Base-by-base conservation (phyloP, 345 rosid species). In the Pistacia vera region DNA sequence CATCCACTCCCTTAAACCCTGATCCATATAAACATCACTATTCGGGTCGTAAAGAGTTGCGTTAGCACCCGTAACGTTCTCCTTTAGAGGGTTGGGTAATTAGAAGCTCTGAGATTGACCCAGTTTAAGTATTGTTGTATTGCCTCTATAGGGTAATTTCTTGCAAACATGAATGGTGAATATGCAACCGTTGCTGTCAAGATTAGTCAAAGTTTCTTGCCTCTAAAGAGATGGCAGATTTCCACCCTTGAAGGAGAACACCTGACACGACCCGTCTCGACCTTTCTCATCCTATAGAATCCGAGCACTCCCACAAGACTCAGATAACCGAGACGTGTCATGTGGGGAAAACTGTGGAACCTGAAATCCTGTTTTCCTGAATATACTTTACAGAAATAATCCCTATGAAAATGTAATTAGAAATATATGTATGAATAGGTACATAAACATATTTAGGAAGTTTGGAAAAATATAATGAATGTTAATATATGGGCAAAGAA, bases 31-130 rank as follows among this genome's bases (percentile, higher is more conserved):
- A 1, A 35, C 11, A 49, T 11, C 1, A 63, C 75, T 30, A 3
- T 52, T 55, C 3, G 75, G 79, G 46, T 74, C 56, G 41, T 74
- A 77, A 8, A 83, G 62, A 59, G 83, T 77, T 1, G 81, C 77
- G n/a, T 70, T 83, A 8, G 73, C 22, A 1, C 28, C 66, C 0
- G 82, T 83, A 2, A 46, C 8, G 8, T 77, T 74, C 8, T 33
- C 62, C 14, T 17, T 22, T 22, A 22, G 0, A 0, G 81, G 79
- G 22, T 48, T 2, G 51, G 51, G 30, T 66, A 83, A 18, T 62
- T 79, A 28, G 20, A 66, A 1, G 75, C 68, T 36, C 22, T 9
- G 33, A 79, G 52, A 70, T 83, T 66, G 0, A 68, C 66, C 81
- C 79, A 83, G 38, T 77, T 76, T 64, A 75, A 63, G 17, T 81